Percentiles rank a stretch among this genome's conserved stretches.
phyloP scores from a whole-genome alignment of 2,329 filamentous ascomycete genomes.

The Didymella pinodella region DNA sequence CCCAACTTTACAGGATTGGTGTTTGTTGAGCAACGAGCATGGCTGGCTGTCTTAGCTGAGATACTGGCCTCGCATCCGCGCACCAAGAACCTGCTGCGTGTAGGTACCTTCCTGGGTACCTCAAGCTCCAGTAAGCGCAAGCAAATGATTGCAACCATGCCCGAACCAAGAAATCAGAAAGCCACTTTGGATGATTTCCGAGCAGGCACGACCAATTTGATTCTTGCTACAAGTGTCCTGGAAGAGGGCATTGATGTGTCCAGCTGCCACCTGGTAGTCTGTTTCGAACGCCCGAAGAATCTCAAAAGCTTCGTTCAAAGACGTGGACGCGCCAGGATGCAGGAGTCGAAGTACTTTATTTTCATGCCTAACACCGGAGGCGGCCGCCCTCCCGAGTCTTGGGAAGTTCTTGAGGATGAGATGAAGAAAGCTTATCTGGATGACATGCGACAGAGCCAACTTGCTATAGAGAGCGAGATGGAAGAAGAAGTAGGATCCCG shows the following conservation, averaged over 20 bases:
- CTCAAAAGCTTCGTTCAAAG: conserved; percentile 72
- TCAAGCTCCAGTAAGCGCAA: conserved; percentile 54
- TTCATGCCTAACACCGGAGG: conserved; percentile 53
- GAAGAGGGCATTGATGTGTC: conserved; percentile 70
- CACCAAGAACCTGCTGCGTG: conserved; percentile 45
- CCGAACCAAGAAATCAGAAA: conserved; percentile 58
- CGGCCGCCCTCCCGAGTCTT: conserved; percentile 57
- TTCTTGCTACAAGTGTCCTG: conserved; percentile 65
- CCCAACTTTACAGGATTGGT: conserved; percentile 53
- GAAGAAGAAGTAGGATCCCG: conserved; percentile 58
- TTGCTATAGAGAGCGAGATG: conserved; percentile 55
- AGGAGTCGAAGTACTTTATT: conserved; percentile 63
- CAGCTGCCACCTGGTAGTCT: conserved; percentile 71
- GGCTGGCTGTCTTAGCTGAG: conserved; percentile 53
- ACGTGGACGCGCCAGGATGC: conserved; percentile 67
- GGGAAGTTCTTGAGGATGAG: conserved; percentile 72
- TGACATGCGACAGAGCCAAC: conserved; percentile 62
- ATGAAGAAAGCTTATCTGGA: conserved; percentile 76
- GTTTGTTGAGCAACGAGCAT: conserved; percentile 57
- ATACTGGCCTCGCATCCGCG: conserved; percentile 46
- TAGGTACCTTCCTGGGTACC: conserved; percentile 64
- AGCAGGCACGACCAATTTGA: conserved; percentile 62
- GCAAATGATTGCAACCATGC: conserved; percentile 59
- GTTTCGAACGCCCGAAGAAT: conserved; percentile 68
- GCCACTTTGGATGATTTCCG: conserved; percentile 63